phyloP scores from a whole-genome alignment of 2,329 filamentous ascomycete species.

The Botryotinia globosa region DNA sequence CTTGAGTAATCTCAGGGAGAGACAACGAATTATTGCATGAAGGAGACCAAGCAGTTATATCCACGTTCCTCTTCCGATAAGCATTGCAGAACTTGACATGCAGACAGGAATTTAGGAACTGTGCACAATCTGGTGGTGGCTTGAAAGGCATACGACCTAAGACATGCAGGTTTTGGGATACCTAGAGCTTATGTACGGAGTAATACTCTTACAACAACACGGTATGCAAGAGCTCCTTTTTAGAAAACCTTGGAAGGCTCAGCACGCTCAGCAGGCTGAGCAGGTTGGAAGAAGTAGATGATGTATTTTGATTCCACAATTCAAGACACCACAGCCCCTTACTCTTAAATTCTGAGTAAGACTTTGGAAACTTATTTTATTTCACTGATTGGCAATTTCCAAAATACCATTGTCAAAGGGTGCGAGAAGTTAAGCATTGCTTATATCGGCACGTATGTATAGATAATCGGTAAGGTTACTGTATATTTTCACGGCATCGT shows the following conservation, averaged over 20 bases:
- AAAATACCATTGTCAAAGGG: neutral
- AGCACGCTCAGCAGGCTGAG: neutral
- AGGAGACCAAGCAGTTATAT: slow-evolving; percentile 15
- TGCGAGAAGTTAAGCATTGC: neutral
- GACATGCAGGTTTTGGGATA: slow-evolving; percentile 3
- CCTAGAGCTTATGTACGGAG: neutral
- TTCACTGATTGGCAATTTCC: slow-evolving; percentile 10
- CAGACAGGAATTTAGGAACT: neutral
- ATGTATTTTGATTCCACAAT: neutral
- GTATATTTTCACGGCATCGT: neutral
- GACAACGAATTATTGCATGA: slow-evolving; percentile 11
- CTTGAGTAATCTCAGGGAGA: neutral
- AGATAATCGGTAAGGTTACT: too few relatives aligned
- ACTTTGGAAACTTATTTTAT: neutral
- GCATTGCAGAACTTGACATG: neutral
- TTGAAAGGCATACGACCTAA: neutral
- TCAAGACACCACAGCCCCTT: neutral
- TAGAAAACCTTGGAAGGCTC: neutral
- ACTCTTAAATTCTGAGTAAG: neutral
- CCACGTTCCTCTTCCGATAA: slow-evolving; percentile 12
- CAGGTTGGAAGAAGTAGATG: neutral
- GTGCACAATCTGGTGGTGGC: slow-evolving; percentile 5
- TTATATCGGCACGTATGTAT: neutral
- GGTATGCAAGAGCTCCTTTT: slow-evolving; percentile 7
- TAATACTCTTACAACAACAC: neutral